Evolutionary conservation across 2,329 filamentous ascomycete species (phyloP).

Genomic region (Reticulascus tulasneorum): DNA sequence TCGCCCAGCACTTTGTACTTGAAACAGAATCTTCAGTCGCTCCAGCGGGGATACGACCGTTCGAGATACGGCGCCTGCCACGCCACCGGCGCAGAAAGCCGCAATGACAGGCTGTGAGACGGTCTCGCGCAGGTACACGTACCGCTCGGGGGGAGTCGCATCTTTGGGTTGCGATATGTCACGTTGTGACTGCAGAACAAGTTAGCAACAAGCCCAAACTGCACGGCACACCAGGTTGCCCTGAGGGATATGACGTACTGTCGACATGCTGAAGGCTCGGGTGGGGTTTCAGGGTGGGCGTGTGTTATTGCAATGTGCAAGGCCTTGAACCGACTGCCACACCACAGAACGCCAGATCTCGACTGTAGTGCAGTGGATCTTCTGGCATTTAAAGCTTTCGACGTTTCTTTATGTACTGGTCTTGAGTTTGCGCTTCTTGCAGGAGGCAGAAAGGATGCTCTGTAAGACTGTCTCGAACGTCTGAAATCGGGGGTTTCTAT

Average conservation of each 20-base stretch:
- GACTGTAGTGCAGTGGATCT: constrained; percentile 6
- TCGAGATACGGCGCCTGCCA: constrained; percentile 93
- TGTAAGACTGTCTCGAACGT: constrained; percentile 8
- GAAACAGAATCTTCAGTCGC: constrained; percentile 94
- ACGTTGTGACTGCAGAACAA: no score
- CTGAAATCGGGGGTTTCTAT: background rate
- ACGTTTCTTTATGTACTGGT: background rate
- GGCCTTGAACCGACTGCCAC: constrained; percentile 4
- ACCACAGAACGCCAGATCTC: constrained; percentile 13
- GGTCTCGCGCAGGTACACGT: constrained; percentile 42
- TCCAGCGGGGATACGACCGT: constrained; percentile 96
- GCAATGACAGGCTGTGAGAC: constrained; percentile 82
- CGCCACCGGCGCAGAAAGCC: constrained; percentile 89
- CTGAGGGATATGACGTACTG: no score
- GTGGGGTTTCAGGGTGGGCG: constrained; percentile 8
- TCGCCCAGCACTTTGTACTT: constrained; percentile 85
- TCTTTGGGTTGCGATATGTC: no score
- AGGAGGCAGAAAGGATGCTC: constrained; percentile 5
- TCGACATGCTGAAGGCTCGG: constrained; percentile 13
- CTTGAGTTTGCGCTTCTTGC: constrained; percentile 1
- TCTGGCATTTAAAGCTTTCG: constrained; percentile 11
- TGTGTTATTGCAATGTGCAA: constrained; percentile 4
- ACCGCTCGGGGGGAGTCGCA: no score
- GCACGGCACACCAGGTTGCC: no score
- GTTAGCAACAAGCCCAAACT: no score